These are phyloP conservation scores for Rhytidhysteron rufulum DNA, from an alignment of 2,329 filamentous ascomycete species.

Conservation along the genomic window DNA sequence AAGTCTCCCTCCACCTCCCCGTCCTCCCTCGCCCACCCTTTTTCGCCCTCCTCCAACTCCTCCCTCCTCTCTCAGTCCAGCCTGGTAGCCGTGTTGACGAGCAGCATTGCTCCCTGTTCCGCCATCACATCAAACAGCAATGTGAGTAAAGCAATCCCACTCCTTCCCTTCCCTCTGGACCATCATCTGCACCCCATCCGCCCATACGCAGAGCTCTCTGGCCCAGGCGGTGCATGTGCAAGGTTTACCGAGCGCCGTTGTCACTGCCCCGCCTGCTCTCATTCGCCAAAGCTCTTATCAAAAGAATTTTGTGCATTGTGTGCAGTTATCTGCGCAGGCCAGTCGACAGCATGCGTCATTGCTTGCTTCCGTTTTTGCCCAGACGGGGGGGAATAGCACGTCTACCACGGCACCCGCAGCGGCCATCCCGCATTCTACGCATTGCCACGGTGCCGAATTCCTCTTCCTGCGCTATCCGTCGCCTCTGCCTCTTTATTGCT, in stretches of 20 bases:
- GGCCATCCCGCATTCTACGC: slow-evolving; percentile 4
- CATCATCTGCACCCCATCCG: slow-evolving; percentile 11
- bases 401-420: slow-evolving; percentile 16
- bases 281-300: slow-evolving; percentile 35
- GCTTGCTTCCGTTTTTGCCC: slow-evolving; percentile 11
- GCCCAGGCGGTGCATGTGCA: slow-evolving; percentile 16
- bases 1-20: slow-evolving; percentile 25
- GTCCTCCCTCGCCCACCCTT: slow-evolving; percentile 16
- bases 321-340: slow-evolving; percentile 24
- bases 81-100: slow-evolving; percentile 25
- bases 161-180: slow-evolving; percentile 11
- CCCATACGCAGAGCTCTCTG: background rate
- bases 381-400: slow-evolving; percentile 9
- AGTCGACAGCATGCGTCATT: slow-evolving; percentile 18
- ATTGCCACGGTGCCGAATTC: slow-evolving; percentile 4
- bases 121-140: too few species aligned
- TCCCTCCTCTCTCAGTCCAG: slow-evolving; percentile 1
- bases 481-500: background rate
- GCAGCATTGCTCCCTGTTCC: too few species aligned
- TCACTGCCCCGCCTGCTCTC: slow-evolving; percentile 24
- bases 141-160: too few species aligned
- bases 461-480: background rate
- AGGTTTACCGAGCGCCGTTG: slow-evolving; percentile 18
- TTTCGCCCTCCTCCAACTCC: slow-evolving; percentile 7
- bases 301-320: slow-evolving; percentile 13